These are phyloP conservation scores for Teratosphaeria destructans DNA, from an alignment of 2,329 filamentous ascomycete genomes.

Conservation along the genomic window DNA sequence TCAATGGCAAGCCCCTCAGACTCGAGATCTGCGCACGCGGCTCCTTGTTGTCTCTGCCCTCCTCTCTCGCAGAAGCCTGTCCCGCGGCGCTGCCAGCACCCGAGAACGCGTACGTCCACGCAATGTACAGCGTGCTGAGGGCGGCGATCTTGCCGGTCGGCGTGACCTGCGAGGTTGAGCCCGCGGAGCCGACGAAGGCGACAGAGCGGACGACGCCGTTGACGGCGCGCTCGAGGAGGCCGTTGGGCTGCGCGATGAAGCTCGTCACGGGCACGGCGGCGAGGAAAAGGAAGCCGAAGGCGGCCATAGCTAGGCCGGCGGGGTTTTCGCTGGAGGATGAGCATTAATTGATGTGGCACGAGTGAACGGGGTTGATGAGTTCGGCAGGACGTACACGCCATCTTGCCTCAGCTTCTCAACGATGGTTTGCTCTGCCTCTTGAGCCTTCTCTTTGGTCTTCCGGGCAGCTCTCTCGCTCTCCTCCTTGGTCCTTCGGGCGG, in stretches of 20 bases:
- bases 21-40: constrained; percentile 13
- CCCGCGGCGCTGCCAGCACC: constrained; percentile 18
- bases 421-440: constrained; percentile 8
- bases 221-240: constrained; percentile 17
- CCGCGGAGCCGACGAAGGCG: constrained; percentile 15
- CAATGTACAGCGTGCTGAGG: constrained; percentile 17
- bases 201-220: constrained; percentile 16
- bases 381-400: constrained; percentile 16
- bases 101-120: constrained; percentile 19
- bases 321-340: constrained; percentile 11
- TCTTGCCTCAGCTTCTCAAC: constrained; percentile 14
- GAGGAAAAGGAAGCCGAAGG: constrained; percentile 19
- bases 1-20: constrained; percentile 16
- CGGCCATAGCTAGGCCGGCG: constrained; percentile 15
- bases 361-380: neutral
- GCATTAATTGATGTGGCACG: neutral
- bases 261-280: constrained; percentile 19
- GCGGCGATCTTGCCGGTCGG: constrained; percentile 20
- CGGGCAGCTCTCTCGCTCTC: neutral
- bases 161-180: constrained; percentile 8
- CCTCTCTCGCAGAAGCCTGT: constrained; percentile 12
- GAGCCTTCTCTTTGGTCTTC: neutral
- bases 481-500: neutral
- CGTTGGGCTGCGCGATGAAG: constrained; percentile 17
- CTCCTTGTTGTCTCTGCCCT: constrained; percentile 18